These are phyloP conservation scores for Cyanidioschyzon merolae DNA, from an alignment of 23 red algal species.

Conservation along the genomic window DNA sequence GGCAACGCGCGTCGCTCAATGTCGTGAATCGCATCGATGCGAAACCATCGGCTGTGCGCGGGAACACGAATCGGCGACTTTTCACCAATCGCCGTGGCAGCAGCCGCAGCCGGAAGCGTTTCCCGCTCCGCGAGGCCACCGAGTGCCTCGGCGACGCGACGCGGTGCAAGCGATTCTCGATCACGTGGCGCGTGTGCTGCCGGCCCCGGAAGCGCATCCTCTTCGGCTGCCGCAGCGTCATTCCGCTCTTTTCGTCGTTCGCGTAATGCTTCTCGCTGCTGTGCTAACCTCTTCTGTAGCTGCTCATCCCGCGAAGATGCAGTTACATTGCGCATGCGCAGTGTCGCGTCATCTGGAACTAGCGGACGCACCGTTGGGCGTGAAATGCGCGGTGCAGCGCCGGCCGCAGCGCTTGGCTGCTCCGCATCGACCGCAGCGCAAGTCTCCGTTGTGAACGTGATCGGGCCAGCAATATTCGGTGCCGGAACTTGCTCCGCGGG, in stretches of 20 bases:
- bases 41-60: slow-evolving; percentile 70
- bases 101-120: background rate
- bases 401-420: background rate
- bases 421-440: background rate
- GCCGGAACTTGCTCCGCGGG: background rate
- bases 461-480: slow-evolving; percentile 2
- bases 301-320: slow-evolving; percentile 6
- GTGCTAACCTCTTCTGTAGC: background rate
- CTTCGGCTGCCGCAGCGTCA: slow-evolving; percentile 1
- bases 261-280: background rate
- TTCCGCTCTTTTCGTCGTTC: slow-evolving; percentile 2
- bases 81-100: background rate
- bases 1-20: slow-evolving; percentile 65
- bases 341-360: background rate
- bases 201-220: slow-evolving; percentile 1
- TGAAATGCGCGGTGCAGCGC: background rate
- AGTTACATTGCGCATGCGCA: background rate
- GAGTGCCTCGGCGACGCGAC: background rate
- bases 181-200: background rate
- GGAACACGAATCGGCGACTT: slow-evolving; percentile 55
- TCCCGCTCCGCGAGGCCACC: background rate
- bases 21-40: slow-evolving; percentile 69
- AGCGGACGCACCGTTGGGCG: background rate
- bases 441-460: background rate
- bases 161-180: slow-evolving; percentile 6